Evolutionary conservation across 257 asterid species (phyloP).

Genomic region (Solanum gracilifrons): DNA sequence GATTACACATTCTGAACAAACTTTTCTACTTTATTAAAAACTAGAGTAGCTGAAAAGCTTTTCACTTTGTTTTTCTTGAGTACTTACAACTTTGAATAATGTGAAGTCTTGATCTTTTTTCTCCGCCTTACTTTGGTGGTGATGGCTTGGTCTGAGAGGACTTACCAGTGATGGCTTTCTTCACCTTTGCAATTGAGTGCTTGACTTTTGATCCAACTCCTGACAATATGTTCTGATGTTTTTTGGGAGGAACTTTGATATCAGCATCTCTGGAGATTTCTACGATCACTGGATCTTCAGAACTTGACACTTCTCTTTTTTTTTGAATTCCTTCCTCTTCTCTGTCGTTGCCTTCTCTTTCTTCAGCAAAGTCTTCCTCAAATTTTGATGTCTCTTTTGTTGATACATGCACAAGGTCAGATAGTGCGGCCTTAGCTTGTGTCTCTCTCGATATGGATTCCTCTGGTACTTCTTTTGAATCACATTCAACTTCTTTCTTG

Average conservation of each 20-base stretch:
- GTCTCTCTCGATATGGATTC: background rate
- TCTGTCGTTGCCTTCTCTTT: background rate
- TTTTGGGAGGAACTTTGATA: conserved; percentile 47
- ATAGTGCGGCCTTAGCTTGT: background rate
- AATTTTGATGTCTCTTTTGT: background rate
- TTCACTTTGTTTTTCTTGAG: background rate
- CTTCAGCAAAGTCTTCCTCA: background rate
- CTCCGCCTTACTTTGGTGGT: conserved; percentile 30
- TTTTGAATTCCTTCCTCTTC: conserved; percentile 34
- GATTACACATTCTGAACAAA: background rate
- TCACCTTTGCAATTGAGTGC: conserved; percentile 85
- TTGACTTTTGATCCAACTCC: conserved; percentile 89
- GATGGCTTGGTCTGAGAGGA: conserved; percentile 49
- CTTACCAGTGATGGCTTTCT: conserved; percentile 73
- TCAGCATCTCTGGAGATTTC: conserved; percentile 41
- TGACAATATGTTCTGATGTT: conserved; percentile 65
- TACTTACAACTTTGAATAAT: background rate
- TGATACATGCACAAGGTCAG: background rate
- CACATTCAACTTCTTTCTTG: conserved; percentile 1
- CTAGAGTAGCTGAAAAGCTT: background rate
- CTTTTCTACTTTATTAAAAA: background rate
- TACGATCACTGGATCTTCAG: conserved; percentile 51
- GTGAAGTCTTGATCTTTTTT: background rate
- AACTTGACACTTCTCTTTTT: conserved; percentile 15
- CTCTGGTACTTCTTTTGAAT: conserved; percentile 9